Evolutionary conservation across 1,139 yeast genomes (phyloP).

Genomic region (Magnusiomyces tetraspermus): DNA sequence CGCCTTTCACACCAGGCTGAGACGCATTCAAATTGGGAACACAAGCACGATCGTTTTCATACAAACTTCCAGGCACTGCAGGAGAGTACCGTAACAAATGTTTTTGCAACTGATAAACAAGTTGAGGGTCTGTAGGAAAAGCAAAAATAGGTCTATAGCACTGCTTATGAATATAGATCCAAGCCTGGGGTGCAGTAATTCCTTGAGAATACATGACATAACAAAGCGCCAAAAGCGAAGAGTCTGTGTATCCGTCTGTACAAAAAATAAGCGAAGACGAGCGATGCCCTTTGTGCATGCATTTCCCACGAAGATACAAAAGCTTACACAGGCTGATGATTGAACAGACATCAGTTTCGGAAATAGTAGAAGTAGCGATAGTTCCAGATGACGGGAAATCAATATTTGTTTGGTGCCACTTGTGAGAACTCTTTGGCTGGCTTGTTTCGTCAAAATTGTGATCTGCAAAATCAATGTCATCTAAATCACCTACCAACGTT

Average conservation of each 20-base stretch:
- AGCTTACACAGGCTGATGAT: constrained; percentile 29
- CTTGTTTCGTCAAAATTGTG: constrained; percentile 43
- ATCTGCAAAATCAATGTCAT: too few relatives aligned
- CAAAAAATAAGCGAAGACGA: constrained; percentile 51
- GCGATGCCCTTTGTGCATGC: constrained; percentile 17
- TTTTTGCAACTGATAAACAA: constrained; percentile 55
- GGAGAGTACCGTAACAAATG: constrained; percentile 53
- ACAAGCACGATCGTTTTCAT: constrained; percentile 15
- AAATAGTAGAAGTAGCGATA: constrained; percentile 18
- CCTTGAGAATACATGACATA: constrained; percentile 61
- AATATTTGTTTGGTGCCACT: constrained; percentile 24
- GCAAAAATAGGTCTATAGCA: constrained; percentile 76
- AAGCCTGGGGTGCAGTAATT: constrained; percentile 39
- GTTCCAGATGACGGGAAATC: constrained; percentile 76
- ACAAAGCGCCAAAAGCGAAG: constrained; percentile 62
- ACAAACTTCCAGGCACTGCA: constrained; percentile 15
- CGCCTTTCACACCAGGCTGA: neutral
- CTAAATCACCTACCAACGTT: constrained; percentile 15
- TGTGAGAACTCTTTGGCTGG: constrained; percentile 16
- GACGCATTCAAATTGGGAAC: constrained; percentile 4
- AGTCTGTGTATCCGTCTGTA: constrained; percentile 89
- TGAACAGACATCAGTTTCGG: constrained; percentile 21
- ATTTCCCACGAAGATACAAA: constrained; percentile 25
- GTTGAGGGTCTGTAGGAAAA: constrained; percentile 62
- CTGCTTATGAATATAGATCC: constrained; percentile 49